A percentile compares a stretch with the other conserved stretches of the same genome.
These are phyloP conservation scores for Calamus simplicifolius DNA, from an alignment of 176 grass and related monocot species.

Conservation along the genomic window DNA sequence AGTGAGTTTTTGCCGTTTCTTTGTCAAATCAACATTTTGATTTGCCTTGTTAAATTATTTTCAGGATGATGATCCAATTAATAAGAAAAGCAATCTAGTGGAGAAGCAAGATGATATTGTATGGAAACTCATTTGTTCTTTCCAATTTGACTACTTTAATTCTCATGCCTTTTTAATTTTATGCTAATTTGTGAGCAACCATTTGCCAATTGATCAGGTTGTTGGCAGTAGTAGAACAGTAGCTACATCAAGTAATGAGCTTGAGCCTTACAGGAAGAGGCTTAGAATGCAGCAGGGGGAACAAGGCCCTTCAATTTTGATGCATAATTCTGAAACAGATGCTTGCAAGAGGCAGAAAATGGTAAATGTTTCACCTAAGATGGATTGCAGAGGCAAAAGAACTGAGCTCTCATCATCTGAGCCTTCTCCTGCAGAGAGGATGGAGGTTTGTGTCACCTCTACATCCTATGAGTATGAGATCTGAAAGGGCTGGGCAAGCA, in stretches of 20 bases:
- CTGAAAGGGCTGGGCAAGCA: not conserved
- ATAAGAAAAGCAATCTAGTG: no score
- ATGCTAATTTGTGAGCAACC: no score
- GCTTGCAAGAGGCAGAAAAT: slow-evolving; percentile 21
- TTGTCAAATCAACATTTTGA: no score
- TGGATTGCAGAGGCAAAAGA: not conserved
- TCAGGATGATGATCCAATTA: no score
- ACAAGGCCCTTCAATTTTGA: slow-evolving; percentile 2
- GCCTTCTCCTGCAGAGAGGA: not conserved
- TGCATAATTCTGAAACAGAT: not conserved
- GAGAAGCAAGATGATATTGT: no score
- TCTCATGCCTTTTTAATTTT: no score
- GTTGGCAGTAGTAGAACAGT: not conserved
- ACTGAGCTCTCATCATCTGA: slow-evolving; percentile 3
- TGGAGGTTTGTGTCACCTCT: not conserved
- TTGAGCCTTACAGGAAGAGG: not conserved
- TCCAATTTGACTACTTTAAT: no score
- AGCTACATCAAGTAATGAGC: not conserved
- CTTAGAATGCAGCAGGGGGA: not conserved
- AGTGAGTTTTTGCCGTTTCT: no score
- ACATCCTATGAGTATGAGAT: no score
- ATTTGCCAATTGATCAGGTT: not conserved
- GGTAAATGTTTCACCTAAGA: not conserved
- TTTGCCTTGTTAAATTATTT: no score
- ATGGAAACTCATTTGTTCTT: no score